Conservation (phyloP, 1,139 yeast genomes). For the Debaryomycetaceae sp. region DNA sequence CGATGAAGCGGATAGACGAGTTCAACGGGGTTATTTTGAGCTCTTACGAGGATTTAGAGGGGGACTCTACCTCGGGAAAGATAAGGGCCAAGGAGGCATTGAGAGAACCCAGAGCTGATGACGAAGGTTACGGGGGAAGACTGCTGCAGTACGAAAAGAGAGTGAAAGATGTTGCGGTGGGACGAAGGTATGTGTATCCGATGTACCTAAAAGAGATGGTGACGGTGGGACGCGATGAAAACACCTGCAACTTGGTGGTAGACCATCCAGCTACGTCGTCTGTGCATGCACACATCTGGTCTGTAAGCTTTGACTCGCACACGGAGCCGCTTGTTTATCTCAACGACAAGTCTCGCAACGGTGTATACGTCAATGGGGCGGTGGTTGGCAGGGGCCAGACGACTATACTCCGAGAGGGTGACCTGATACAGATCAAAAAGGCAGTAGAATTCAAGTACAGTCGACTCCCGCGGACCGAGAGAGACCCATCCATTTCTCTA, state of each 20-base stretch:
- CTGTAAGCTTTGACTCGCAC: constrained; percentile 46
- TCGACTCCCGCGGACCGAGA: constrained; percentile 6
- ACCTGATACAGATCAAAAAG: constrained; percentile 34
- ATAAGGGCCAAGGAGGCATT: not conserved
- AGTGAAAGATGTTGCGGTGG: not conserved
- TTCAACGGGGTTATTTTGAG: not conserved
- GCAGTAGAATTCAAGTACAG: constrained; percentile 18
- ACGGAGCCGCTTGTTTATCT: constrained; percentile 50
- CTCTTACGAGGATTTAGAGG: not conserved
- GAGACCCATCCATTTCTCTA: not conserved
- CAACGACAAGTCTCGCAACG: constrained; percentile 54
- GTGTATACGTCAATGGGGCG: constrained; percentile 43
- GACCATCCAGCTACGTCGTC: constrained; percentile 28
- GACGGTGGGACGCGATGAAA: constrained; percentile 13
- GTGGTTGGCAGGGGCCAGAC: constrained; percentile 28
- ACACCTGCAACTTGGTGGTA: constrained; percentile 7
- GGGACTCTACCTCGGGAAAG: not conserved
- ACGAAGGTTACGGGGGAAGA: not conserved
- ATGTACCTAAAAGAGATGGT: constrained; percentile 9
- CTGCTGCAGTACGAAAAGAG: not conserved
- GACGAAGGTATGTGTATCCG: constrained; percentile 5
- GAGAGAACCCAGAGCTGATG: not conserved
- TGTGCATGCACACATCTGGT: constrained; percentile 47
- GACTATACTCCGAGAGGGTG: constrained; percentile 41
- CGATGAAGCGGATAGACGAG: not conserved